Base-by-base conservation (phyloP, 495 filamentous ascomycete genomes). In the Penicillium alfredii region DNA sequence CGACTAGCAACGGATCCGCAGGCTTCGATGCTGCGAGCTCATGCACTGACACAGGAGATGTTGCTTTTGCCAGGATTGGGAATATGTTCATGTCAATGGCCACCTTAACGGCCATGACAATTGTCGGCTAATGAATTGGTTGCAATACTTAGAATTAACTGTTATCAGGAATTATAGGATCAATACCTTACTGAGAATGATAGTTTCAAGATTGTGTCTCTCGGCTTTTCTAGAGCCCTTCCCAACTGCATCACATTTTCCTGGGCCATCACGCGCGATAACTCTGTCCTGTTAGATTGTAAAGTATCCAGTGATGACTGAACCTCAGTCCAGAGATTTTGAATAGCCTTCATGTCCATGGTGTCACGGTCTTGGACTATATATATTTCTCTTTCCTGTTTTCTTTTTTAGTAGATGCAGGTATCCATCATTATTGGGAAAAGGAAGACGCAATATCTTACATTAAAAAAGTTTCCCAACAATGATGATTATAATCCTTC, bases 51-150 rank as follows among this genome's bases (percentile, higher is more conserved):
- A 52, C 42, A 6, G 45, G 38, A 2, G 25, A 31, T 2, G 38
- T 45, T 4, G 45, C 36, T 10, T 45, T 15, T 12, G 45, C 25
- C 4, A 56, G 15, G 1, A 47, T 15, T 4, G 42, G 10, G 21
- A 56, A 56, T 8, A 56, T 15, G n/a, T 39, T 25, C 28, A 56
- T 21, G 18, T 53, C 53, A 47, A 29, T 16, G 12, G 49, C 53
- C 4, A 36, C 38, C 31, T 49, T 56, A 13, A 53, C 36, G 7
- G 53, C 53, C 49, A 53, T 56, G 8, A 50, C 10, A 34, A 39
- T 24, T 6, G 34, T 35, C 2, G 53, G 53, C 53, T 56, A 35
- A 16, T 16, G 16, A 27, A 30, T 0, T 13, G 4, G 19, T 34
- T 31, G 6, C 22, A 16, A 19, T 6, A 25, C 20, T 15, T n/a